Base-by-base conservation (phyloP, 2,329 filamentous ascomycete genomes). In the Pseudomassariella vexata region DNA sequence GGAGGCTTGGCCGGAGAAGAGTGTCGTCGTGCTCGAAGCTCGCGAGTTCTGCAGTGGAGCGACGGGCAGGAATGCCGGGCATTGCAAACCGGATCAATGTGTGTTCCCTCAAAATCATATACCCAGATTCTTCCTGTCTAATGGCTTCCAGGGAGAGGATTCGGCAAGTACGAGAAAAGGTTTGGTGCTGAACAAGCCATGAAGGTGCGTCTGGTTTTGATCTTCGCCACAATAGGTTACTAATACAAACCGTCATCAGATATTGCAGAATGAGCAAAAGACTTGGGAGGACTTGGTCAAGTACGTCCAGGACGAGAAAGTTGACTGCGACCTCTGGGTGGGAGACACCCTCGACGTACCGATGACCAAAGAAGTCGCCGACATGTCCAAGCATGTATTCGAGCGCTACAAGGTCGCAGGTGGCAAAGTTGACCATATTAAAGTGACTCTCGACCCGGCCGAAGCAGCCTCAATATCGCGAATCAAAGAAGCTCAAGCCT, bases 241-340 rank as follows among this genome's bases (percentile, higher is more conserved):
- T 19, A 10, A 10, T 11, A 16, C 27, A 15, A 36, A 20, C 6
- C 8, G 4, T 10, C 11, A 5, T 1, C 14, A 38, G 38, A 40
- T 40, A 11, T 18, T 40, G 17, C 30, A 35, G 31, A 40, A 40
- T 20, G 38, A 40, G 24, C 34, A 32, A 24, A 25, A 41, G 17
- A 44, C 41, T 3, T 44, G 38, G 36, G 35, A 34, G 12, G 32
- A 24, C 20, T 21, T 41, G 6, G 41, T 44, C 6, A 15, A 20
- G 19, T 44, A 44, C 23, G 34, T 44, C 19, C 29, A 29, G 12
- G 34, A 34, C 8, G 27, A 44, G 14, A 32, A 36, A 7, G 38
- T 44, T 9, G 33, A 44, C 21, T 44, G 41, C 22, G 41, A 44
- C 19, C 39, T 44, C 21, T 41, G 41, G 39, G 41, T 44, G 4